Evolutionary conservation across 257 asterid species (phyloP), one percentile per base, ranked within the genome.

Genomic region (Haberlea rhodopensis): DNA sequence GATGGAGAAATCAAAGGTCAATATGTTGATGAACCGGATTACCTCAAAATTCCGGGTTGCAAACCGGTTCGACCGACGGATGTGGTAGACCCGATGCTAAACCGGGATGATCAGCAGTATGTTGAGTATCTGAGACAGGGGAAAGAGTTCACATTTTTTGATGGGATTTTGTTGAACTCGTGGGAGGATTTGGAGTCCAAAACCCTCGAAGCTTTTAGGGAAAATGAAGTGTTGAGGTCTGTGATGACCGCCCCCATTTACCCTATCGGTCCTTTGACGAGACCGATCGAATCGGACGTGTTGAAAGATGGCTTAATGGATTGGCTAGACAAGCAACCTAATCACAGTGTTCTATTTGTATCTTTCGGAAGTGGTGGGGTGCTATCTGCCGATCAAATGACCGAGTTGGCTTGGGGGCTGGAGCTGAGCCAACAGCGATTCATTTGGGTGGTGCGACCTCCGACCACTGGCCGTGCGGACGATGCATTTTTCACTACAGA

Each of bases 291-390:
- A 63, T 53, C 73, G 20, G 75, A 3, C 0, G 10, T 48, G 3
- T 23, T 3, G 34, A n/a, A 49, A 19, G 16, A 23, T 0, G 73
- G 77, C 19, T 34, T 70, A 45, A 10, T 57, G 2, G 15, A 57
- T 6, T 87, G 95, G 94, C 22, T 89, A 25, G 79, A 87, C 72
- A 70, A 54, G 69, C 97, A 89, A 55, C 85, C 84, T 0, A 18
- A 43, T 21, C 82, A 83, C n/a, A 80, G 88, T 2, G 92, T 86
- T 0, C 5, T 89, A 0, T 86, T 74, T n/a, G 81, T 76, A n/a
- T 82, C 86, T 3, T 86, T 89, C 23, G 95, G 96, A 1, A 89
- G 92, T 19, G 96, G 89, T 3, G 95, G 95, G 1, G 53, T 76
- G 53, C 60, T 86, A 1, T 73, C 88, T 0, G 63, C 48, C 0